Evolutionary conservation across 2,329 filamentous ascomycete genomes (phyloP), one percentile per base, ranked within the genome.

Genomic region (Calonectria hawksworthii): DNA sequence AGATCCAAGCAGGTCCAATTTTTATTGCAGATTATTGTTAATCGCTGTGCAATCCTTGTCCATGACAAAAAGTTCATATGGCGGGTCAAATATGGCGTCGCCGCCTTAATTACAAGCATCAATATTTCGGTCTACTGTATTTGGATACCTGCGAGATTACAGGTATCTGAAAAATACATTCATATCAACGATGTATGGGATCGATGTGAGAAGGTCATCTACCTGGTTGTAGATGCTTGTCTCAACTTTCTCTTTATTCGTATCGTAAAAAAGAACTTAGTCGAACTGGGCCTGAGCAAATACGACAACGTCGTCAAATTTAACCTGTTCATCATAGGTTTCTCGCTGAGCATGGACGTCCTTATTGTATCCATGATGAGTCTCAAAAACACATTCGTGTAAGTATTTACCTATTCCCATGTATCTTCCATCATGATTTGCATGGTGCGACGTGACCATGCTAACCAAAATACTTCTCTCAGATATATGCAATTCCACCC

Each of bases 241-340:
- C 56, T 63, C 34, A 63, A 63, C 14, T 63, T 63, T 21, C 56
- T 63, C 23, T 63, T 63, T 26, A 63, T 63, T n/a, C 56, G 56
- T 14, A 63, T 63, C 11, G 56, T 63, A 10, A 63, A 63, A 23
- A 63, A 63, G 56, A 63, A 63, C 38, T 28, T 63, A 8, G 56
- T 63, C 16, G 56, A 63, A 26, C 23, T 63, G 3, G 56, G 56
- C 8, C 56, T 63, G 13, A 63, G 36, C 56, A 63, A 63, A 13
- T 63, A 63, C n/a, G 36, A 63, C 56, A 63, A 63, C 5, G 56
- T 63, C 13, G 56, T 63, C 13, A 63, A 63, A 26, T 63, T 63
- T 36, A 63, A 63, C 32, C 16, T 63, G n/a, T 63, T 63, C 36
- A 63, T 63, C 26, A 63, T 63, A 11, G 56, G 56, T 3, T 63